A percentile compares a stretch with the other conserved stretches of the same genome.
Conservation (phyloP, 805 yeast genomes). For the Candida schatavii region DNA sequence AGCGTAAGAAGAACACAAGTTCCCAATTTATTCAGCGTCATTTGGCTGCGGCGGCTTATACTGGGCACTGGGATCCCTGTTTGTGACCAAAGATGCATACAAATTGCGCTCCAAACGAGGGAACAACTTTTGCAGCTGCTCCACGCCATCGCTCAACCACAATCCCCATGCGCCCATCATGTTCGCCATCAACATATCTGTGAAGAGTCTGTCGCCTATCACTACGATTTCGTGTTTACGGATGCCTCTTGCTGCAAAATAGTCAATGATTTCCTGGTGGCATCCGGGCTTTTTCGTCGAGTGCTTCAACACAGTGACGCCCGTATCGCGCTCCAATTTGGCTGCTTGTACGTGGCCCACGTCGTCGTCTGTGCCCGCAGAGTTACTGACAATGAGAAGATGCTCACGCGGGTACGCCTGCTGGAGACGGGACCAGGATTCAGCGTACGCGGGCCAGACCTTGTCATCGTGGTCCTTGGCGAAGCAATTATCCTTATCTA, state of each 20-base stretch:
- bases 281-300: conserved; percentile 83
- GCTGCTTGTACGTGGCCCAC: conserved; percentile 55
- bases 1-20: neutral
- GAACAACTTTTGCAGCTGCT: conserved; percentile 46
- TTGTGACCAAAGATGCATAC: conserved; percentile 20
- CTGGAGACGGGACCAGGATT: conserved; percentile 53
- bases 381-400: conserved; percentile 79
- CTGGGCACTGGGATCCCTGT: conserved; percentile 12
- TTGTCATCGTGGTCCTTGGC: conserved; percentile 78
- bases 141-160: conserved; percentile 83
- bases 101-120: conserved; percentile 51
- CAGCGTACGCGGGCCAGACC: conserved; percentile 71
- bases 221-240: conserved; percentile 63
- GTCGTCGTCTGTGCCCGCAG: conserved; percentile 90
- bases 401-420: conserved; percentile 59
- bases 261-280: conserved; percentile 59
- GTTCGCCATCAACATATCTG: conserved; percentile 93
- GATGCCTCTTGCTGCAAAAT: conserved; percentile 50
- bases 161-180: conserved; percentile 83
- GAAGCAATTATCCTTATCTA: conserved; percentile 95
- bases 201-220: conserved; percentile 87
- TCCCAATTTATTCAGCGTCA: neutral
- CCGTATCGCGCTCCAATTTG: conserved; percentile 58
- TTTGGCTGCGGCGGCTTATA: conserved; percentile 19
- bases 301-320: conserved; percentile 69